These are phyloP conservation scores for Actinomortierella wolfii DNA, from an alignment of 371 early-diverging fungal species.

Conservation along the genomic window DNA sequence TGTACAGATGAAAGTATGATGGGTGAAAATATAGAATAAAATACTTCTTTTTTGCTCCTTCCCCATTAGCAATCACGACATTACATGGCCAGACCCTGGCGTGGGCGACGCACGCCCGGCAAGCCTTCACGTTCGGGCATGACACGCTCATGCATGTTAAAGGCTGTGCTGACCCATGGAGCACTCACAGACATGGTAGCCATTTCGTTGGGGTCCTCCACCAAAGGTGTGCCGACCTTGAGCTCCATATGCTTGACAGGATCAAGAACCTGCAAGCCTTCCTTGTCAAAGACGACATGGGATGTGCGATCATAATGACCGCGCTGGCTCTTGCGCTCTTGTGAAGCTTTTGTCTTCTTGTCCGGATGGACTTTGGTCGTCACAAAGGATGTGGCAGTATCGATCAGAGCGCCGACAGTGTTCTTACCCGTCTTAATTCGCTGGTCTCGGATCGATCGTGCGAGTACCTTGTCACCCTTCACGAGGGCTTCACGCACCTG, in stretches of 20 bases:
- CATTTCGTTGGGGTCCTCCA: slow-evolving; percentile 37
- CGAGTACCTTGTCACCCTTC: slow-evolving; percentile 47
- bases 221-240: slow-evolving; percentile 37
- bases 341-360: slow-evolving; percentile 23
- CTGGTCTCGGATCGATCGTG: slow-evolving; percentile 36
- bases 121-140: slow-evolving; percentile 5
- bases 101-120: slow-evolving; percentile 35
- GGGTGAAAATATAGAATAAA: too few species aligned
- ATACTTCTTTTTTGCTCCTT: too few species aligned
- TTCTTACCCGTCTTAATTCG: slow-evolving; percentile 41
- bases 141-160: slow-evolving; percentile 15
- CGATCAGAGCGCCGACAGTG: slow-evolving; percentile 32
- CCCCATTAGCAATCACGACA: too few species aligned
- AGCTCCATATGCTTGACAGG: slow-evolving; percentile 44
- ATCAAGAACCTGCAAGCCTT: slow-evolving; percentile 37
- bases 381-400: slow-evolving; percentile 30
- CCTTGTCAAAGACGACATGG: slow-evolving; percentile 35
- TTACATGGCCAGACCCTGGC: too few species aligned
- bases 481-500: slow-evolving; percentile 47
- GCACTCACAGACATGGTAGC: slow-evolving; percentile 26
- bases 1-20: too few species aligned
- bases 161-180: slow-evolving; percentile 41
- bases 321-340: slow-evolving; percentile 23
- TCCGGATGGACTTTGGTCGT: slow-evolving; percentile 18
- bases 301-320: slow-evolving; percentile 36